Conservation (phyloP, 2,329 filamentous ascomycete genomes). For the Aspergillus vadensis region DNA sequence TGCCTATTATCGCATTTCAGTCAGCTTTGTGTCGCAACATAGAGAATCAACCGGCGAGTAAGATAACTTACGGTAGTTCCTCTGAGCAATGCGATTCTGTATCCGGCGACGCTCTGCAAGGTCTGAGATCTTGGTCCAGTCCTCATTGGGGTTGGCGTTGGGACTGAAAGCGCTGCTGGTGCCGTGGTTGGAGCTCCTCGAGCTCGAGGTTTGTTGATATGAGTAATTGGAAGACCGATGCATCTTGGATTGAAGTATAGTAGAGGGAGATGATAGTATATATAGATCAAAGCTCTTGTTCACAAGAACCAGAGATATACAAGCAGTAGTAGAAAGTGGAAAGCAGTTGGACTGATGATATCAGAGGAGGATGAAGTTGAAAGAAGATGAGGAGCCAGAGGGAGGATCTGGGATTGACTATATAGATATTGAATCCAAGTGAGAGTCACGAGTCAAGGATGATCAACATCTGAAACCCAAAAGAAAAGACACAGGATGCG, state of each 20-base stretch:
- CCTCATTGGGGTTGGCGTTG: slow-evolving; percentile 92
- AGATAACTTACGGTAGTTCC: slow-evolving; percentile 80
- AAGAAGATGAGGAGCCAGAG: slow-evolving; percentile 14
- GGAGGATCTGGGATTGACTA: slow-evolving; percentile 26
- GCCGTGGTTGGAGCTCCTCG: slow-evolving; percentile 71
- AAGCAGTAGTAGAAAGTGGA: neutral
- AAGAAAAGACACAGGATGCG: slow-evolving; percentile 14
- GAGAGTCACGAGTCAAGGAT: slow-evolving; percentile 8
- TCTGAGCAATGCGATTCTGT: slow-evolving; percentile 96
- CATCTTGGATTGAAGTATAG: slow-evolving; percentile 28
- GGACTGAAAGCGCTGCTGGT: slow-evolving; percentile 94
- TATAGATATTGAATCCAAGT: slow-evolving; percentile 23
- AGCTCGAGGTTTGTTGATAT: slow-evolving; percentile 33
- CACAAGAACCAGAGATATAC: neutral
- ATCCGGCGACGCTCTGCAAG: slow-evolving; percentile 90
- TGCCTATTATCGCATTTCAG: slow-evolving; percentile 46
- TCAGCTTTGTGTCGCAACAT: slow-evolving; percentile 2
- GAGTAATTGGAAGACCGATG: slow-evolving; percentile 35
- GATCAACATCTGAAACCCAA: slow-evolving; percentile 16
- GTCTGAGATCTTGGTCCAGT: slow-evolving; percentile 99
- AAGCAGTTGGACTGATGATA: neutral
- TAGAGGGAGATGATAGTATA: neutral
- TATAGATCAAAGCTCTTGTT: neutral
- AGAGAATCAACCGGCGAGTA: neutral
- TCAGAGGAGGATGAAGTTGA: slow-evolving; percentile 1